Base-by-base conservation (phyloP, 345 rosid species). In the Limnanthes douglasii region DNA sequence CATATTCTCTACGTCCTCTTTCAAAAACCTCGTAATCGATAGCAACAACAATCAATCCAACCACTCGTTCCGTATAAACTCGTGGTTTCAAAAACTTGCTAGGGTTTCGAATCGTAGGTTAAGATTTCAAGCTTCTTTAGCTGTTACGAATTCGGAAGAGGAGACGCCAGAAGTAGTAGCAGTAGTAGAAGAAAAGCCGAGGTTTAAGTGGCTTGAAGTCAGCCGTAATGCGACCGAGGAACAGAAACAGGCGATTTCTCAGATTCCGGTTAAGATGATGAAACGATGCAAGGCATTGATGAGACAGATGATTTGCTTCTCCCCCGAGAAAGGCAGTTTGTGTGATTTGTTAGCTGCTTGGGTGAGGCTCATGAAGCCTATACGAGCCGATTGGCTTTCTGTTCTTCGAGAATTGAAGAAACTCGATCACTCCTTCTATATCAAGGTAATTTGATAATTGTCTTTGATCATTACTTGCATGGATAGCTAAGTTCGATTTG, bases 291-390 rank as follows among this genome's bases (percentile, higher is more conserved):
- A 65, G 48, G 77, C 96, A 11, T 26, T 77, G 13, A 51, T 80
- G 77, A 70, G 34, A 19, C 90, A 86, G 52, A 62, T 86, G 39
- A 64, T 80, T 18, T 74, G 73, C 50, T 58, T 57, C 44, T 51
- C 57, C 40, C 48, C 34, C 6, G 42, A 59, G 43, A 64, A 61
- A 18, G 67, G 61, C 6, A 38, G 48, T 13, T 50, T 85, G 16
- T 38, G 21, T 3, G 72, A 70, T 52, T 49, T 86, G 45, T 51
- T 86, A 64, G 46, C 30, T 55, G 61, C 57, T 48, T 86, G 86
- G 94, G 86, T 66, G 31, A 70, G 60, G 65, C 45, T 68, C 31
- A 86, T 81, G 92, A 81, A 62, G 30, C 96, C 92, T 37, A 59
- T 34, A 23, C 62, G 86, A 50, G 61, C 74, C 31, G 86, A 77